A percentile compares a stretch with the other conserved stretches of the same genome.
Evolutionary conservation across 345 rosid species (phyloP).

Genomic region (Hibiscus syriacus): DNA sequence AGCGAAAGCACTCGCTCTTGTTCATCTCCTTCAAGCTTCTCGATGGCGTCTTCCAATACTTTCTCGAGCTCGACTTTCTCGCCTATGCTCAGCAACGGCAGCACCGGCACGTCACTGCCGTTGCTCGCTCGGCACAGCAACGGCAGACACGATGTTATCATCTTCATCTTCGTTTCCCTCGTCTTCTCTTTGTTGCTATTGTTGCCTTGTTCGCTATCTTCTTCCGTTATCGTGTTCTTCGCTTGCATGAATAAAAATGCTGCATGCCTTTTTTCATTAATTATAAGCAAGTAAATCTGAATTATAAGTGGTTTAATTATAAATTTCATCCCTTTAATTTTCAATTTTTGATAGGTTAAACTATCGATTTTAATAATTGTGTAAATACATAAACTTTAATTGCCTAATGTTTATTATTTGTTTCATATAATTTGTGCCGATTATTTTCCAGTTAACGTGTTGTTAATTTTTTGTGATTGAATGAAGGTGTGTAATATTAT

Average conservation of each 20-base stretch:
- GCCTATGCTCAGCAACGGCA: constrained; percentile 44
- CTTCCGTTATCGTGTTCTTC: constrained; percentile 32
- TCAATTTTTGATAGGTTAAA: no score
- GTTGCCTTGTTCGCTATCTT: constrained; percentile 24
- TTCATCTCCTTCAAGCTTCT: constrained; percentile 41
- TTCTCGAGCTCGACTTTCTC: constrained; percentile 55
- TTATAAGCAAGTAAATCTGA: no score
- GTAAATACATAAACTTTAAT: no score
- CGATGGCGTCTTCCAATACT: constrained; percentile 52
- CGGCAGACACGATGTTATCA: constrained; percentile 70
- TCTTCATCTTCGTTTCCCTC: constrained; percentile 42
- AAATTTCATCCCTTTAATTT: no score
- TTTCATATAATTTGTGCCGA: no score
- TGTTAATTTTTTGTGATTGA: no score
- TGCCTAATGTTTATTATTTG: no score
- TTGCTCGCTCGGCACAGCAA: constrained; percentile 65
- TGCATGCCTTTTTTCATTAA: constrained; percentile 15
- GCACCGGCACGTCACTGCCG: constrained; percentile 59
- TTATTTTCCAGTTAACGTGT: no score
- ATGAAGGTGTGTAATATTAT: no score
- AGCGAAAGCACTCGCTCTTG: constrained; percentile 67
- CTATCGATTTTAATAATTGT: no score
- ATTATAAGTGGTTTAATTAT: no score
- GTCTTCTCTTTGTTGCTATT: constrained; percentile 23
- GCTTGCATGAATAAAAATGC: constrained; percentile 72